Evolutionary conservation across 2,329 filamentous ascomycete species (phyloP).

Genomic region (Diaporthe helianthi): DNA sequence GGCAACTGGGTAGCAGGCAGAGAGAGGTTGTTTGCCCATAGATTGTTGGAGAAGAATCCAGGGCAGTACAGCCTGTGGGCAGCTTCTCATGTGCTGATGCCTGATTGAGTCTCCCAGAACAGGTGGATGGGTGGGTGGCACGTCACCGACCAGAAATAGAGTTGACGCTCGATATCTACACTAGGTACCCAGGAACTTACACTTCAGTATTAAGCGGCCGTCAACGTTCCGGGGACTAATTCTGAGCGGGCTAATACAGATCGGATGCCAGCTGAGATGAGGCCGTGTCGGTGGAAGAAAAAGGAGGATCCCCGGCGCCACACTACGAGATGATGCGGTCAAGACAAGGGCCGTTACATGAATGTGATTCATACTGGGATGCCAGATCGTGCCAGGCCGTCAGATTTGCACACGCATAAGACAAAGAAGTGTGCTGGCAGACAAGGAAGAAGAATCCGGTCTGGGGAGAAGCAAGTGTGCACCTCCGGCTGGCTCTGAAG

Average conservation of each 20-base stretch:
- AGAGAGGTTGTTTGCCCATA: not conserved
- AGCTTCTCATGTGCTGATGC: not conserved
- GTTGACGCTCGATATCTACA: not conserved
- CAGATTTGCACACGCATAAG: not conserved
- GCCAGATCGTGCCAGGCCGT: not conserved
- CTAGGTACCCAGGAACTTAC: too few relatives aligned
- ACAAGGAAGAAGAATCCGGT: not conserved
- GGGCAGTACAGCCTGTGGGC: not conserved
- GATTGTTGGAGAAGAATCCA: not conserved
- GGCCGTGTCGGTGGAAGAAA: not conserved
- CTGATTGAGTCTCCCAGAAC: not conserved
- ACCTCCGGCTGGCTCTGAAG: not conserved
- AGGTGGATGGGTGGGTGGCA: slow-evolving; percentile 6
- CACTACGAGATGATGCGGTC: not conserved
- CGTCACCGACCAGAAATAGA: not conserved
- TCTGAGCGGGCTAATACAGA: not conserved
- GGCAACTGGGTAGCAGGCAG: not conserved
- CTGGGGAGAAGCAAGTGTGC: too few relatives aligned
- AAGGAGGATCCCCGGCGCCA: not conserved
- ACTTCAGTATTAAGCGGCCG: not conserved
- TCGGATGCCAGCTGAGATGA: slow-evolving; percentile 1
- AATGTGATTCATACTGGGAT: not conserved
- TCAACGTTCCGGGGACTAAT: not conserved
- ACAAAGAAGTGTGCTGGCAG: not conserved
- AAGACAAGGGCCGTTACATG: not conserved